Evolutionary conservation across 331 rosid species (phyloP).

Genomic region (Arachis monticola): DNA sequence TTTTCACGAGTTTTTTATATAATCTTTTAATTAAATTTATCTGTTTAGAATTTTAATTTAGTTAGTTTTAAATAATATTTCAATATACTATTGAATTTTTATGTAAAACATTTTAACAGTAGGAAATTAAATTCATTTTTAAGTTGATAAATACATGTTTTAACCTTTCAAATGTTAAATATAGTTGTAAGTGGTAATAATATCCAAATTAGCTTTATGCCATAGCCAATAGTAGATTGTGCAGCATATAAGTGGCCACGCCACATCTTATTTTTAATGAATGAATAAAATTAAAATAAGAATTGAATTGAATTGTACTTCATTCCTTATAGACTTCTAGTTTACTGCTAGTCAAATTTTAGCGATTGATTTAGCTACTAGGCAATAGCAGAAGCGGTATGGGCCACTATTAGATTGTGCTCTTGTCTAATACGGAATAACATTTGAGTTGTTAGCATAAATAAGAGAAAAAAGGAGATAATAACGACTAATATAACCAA

Average conservation of each 20-base stretch:
- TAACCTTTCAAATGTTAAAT: too few species aligned
- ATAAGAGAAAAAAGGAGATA: background rate
- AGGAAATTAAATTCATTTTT: too few species aligned
- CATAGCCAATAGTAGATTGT: background rate
- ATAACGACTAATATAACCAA: background rate
- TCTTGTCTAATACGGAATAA: background rate
- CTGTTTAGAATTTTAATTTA: too few species aligned
- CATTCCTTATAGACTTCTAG: too few species aligned
- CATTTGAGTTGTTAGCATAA: background rate
- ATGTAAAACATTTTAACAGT: too few species aligned
- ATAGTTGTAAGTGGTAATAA: too few species aligned
- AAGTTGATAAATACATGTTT: background rate
- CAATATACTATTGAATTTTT: too few species aligned
- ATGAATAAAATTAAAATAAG: background rate
- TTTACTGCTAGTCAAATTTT: too few species aligned
- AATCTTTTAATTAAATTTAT: too few species aligned
- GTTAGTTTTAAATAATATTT: too few species aligned
- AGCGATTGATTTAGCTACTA: background rate
- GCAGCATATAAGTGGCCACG: constrained; percentile 13
- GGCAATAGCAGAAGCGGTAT: constrained; percentile 19
- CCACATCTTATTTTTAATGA: background rate
- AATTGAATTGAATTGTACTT: background rate
- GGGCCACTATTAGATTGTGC: background rate
- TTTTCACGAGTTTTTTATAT: too few species aligned
- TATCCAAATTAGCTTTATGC: background rate